Base-by-base conservation (phyloP, 371 early-diverging fungal species). In the Encephalitozoon cuniculi region DNA sequence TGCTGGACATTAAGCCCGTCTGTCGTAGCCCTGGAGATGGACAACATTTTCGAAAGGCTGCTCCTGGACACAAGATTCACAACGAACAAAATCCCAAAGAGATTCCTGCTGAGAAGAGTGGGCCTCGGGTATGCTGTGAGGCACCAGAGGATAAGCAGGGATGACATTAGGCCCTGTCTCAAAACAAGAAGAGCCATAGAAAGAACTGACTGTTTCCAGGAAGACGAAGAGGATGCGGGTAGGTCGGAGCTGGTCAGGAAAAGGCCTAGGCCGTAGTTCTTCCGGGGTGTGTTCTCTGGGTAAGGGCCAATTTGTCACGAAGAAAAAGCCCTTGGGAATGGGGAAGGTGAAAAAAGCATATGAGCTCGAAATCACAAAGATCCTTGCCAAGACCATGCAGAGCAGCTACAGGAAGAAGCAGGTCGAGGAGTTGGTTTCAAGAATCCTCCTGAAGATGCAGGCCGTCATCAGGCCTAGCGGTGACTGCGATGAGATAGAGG, bases 311-410 rank as follows among this genome's bases (percentile, higher is more conserved):
- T 46, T 46, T 46, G 49, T 18, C 4, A 21, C 49, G 18, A 46
- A 46, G n/a, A 46, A 46, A 6, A 46, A 46, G 49, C 49, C 49
- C 49, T 21, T 46, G 21, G n/a, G 59, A 54, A 59, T 59, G 59
- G 37, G 37, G 34, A 59, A 59, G 28, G 34, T 34, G 18, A 51
- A 30, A 26, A 51, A 30, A 2, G 52, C 44, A 21, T 28, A 65
- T 28, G 49, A 76, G 9, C 34, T 43, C 11, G 76, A 80, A 40
- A 44, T 80, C 23, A 70, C 75, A 8, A 80, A 80, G 70, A 73
- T 80, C 0, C 55, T 80, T 7, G 72, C 68, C 4, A 80, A 80
- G 53, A 39, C 64, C 11, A 80, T 76, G 76, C 67, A 80, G 28
- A 71, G 39, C 25, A 76, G 73, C 52, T 76, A 68, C 23, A 76